Conservation (phyloP, 1,139 yeast genomes). For the Hanseniaspora uvarum region DNA sequence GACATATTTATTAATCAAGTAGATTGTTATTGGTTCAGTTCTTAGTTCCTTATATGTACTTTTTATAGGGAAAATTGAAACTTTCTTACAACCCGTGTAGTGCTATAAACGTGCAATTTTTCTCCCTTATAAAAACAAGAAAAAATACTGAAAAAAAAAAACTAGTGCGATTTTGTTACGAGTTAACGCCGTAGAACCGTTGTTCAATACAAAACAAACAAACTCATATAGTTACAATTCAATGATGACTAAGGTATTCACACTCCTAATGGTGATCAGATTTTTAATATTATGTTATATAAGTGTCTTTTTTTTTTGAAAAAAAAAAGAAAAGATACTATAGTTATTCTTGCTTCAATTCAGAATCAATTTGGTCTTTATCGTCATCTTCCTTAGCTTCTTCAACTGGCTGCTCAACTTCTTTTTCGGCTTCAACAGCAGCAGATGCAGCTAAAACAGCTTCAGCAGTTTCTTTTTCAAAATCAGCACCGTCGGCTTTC, state of each 20-base stretch:
- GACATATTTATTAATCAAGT: not conserved
- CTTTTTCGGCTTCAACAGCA: slow-evolving; percentile 2
- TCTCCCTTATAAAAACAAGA: not conserved
- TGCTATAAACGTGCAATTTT: not conserved
- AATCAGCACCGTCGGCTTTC: not conserved
- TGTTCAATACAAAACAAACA: not conserved
- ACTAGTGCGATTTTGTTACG: not conserved
- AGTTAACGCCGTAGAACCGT: not conserved
- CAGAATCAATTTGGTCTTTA: slow-evolving; percentile 6
- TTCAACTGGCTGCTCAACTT: slow-evolving; percentile 6
- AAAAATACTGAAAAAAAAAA: not conserved
- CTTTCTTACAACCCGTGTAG: not conserved
- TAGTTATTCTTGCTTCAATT: slow-evolving; percentile 5
- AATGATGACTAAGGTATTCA: not conserved
- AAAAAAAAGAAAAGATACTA: not conserved
- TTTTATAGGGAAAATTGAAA: not conserved
- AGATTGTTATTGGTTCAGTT: not conserved
- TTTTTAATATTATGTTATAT: not conserved
- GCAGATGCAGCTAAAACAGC: slow-evolving; percentile 3
- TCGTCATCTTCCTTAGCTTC: not conserved
- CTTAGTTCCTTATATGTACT: not conserved
- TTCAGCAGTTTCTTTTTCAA: not conserved
- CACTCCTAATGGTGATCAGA: not conserved
- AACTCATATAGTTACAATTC: no score
- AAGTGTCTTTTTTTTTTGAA: not conserved